Base-by-base conservation (phyloP, 2,329 filamentous ascomycete species). In the Xylaria sp. region DNA sequence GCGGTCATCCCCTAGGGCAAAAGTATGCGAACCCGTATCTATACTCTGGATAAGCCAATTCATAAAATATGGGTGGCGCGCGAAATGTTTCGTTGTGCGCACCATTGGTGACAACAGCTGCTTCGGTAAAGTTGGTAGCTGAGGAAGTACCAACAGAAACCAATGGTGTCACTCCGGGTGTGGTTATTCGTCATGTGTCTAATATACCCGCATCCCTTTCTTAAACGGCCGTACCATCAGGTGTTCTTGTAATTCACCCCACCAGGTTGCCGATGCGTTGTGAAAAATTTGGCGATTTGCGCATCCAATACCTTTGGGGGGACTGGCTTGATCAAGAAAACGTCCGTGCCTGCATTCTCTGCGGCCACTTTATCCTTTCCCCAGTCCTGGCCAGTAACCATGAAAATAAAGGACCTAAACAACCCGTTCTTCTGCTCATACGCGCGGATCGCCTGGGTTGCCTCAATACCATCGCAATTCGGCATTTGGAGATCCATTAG, bases 401-500 rank as follows among this genome's bases (percentile, higher is more conserved):
- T 67, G 21, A 67, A 67, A 18, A 67, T 63, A 16, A 40, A 58
- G 9, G 65, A 59, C 44, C 47, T 63, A 12, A 10, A 12, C 23
- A 44, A 25, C 35, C 5, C 29, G 10, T 67, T 37, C 16, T 53
- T 35, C 4, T 13, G 25, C 37, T 67, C 65, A 44, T 63, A 67
- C 29, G 27, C n/a, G 32, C 65, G 59, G 5, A 67, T 67, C 25
- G 32, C 44, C 13, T 35, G 27, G 8, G 65, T 67, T 1, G 65
- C 65, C 37, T 63, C 59, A 13, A 67, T 42, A 1, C 65, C 65
- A n/a, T 67, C 65, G n/a, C 65, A 67, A 23, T 63, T 62, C 2
- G 65, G 65, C 65, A 67, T 67, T 27, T 67, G 65, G 25, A 67
- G 65, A 32, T 67, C 65, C 65, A 67, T 67, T 21, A 67, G 12